Base-by-base conservation (phyloP, 108 stramenopile genomes). In the Parietichytrium sp. region DNA sequence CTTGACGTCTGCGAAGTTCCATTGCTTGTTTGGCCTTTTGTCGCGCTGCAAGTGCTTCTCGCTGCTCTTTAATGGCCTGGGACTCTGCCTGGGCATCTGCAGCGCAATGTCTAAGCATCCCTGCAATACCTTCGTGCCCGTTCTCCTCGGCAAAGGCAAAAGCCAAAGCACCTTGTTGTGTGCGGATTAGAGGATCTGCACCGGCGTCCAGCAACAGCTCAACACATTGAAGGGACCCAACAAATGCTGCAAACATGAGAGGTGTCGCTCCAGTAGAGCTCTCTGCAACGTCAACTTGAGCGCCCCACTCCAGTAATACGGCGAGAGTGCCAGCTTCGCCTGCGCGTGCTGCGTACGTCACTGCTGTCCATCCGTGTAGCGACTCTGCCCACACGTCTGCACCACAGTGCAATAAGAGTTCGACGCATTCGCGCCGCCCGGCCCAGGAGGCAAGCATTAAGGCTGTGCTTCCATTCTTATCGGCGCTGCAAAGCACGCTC, bases 121-220 rank as follows among this genome's bases (percentile, higher is more conserved):
- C 61, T 10, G 61, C 61, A 25, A 72, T 72, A 25, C 61, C 61
- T n/a, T 72, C 61, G 42, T 72, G 61, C 38, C 61, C 61, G 20
- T 72, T 72, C 45, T 72, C 61, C 61, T 72, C 61, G 42, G 61
- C 61, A 45, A 72, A 72, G 10, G 61, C 61, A 27, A 72, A 72
- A n/a, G 61, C 61, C 4, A 72, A 42, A 47, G 61, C 61, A 27
- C 61, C 61, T 25, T 72, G 61, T 13, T 42, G 61, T 25, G 61
- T 72, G n/a, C 61, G 4, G 20, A 33, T 72, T 6, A 72, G 61
- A 15, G 61, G 61, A 20, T 72, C 45, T 33, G 61, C 61, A 20
- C 61, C 61, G 42, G 36, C 10, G 20, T 3, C 33, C 10, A 72
- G 33, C 16, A 72, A 42, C 23, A 72, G 61, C 33, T 72, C 61